phyloP scores from a whole-genome alignment of 495 filamentous ascomycete species.

The Aspergillus mulundensis region DNA sequence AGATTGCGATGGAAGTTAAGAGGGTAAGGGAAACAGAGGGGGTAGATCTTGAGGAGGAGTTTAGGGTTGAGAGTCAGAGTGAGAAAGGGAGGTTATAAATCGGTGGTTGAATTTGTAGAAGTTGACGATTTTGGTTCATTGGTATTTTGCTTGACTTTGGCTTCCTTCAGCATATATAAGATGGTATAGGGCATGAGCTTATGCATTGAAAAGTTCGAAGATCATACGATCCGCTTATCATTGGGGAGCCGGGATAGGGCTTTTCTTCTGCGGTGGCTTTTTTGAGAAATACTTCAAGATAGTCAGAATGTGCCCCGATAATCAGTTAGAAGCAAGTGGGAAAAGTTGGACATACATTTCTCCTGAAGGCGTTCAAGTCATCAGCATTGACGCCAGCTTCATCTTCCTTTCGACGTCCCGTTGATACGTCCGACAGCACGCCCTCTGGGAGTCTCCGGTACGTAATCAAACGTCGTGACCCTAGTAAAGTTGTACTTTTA shows the following conservation, averaged over 20 bases:
- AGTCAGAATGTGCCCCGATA: background rate
- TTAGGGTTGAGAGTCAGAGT: slow-evolving; percentile 8
- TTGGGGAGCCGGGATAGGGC: background rate
- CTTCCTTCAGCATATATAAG: background rate
- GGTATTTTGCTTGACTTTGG: background rate
- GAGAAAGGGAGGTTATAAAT: slow-evolving; percentile 14
- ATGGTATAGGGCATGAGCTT: no score
- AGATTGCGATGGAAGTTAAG: slow-evolving; percentile 52
- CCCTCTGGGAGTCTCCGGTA: slow-evolving; percentile 69
- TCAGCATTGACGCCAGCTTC: slow-evolving; percentile 52
- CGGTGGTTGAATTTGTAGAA: slow-evolving; percentile 23
- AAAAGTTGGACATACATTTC: slow-evolving; percentile 36
- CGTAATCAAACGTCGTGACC: slow-evolving; percentile 82
- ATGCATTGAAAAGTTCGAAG: no score
- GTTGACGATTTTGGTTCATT: background rate
- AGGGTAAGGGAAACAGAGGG: slow-evolving; percentile 42
- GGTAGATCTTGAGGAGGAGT: slow-evolving; percentile 38
- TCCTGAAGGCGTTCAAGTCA: slow-evolving; percentile 78
- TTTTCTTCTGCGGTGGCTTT: background rate
- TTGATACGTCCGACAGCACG: slow-evolving; percentile 45
- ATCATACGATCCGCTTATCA: background rate
- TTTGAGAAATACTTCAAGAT: slow-evolving; percentile 12
- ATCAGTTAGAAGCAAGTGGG: background rate
- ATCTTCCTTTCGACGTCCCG: slow-evolving; percentile 35
- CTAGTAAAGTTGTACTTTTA: slow-evolving; percentile 31